phyloP scores from a whole-genome alignment of 1,284 basidiomycete genomes.

The Cystobasidium pallidum region DNA sequence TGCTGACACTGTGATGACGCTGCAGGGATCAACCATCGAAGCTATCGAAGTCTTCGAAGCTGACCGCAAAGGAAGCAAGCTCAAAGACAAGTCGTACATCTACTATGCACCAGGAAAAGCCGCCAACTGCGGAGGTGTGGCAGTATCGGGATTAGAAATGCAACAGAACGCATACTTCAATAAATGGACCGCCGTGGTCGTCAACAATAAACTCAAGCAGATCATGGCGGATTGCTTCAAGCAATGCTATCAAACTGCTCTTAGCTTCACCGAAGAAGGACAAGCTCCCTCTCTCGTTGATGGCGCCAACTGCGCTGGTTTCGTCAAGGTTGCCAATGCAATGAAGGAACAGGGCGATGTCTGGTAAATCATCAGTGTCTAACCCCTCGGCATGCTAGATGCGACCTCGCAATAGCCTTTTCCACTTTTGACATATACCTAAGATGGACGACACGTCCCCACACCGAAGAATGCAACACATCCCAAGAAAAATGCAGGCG shows the following conservation, averaged over 20 bases:
- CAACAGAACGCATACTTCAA: constrained; percentile 74
- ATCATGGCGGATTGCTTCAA: constrained; percentile 75
- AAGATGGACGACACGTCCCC: no score
- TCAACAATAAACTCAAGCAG: constrained; percentile 71
- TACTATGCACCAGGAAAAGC: constrained; percentile 76
- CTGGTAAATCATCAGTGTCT: no score
- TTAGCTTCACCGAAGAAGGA: constrained; percentile 65
- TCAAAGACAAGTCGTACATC: constrained; percentile 53
- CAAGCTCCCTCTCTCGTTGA: constrained; percentile 67
- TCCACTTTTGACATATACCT: no score
- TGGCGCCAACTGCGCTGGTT: constrained; percentile 77
- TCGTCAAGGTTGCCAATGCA: constrained; percentile 68
- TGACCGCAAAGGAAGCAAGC: constrained; percentile 62
- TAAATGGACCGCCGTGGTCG: constrained; percentile 68
- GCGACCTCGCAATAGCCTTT: no score
- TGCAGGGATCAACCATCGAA: constrained; percentile 59
- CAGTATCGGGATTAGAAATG: constrained; percentile 76
- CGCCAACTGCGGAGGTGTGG: constrained; percentile 66
- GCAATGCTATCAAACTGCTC: constrained; percentile 65
- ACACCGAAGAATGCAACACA: no score
- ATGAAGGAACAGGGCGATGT: constrained; percentile 74
- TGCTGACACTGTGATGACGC: neutral
- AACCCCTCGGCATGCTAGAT: no score
- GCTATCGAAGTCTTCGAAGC: constrained; percentile 75
- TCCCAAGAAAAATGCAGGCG: no score